Evolutionary conservation across 169 alveolate species (phyloP).

Genomic region (Plasmodium cynomolgi): DNA sequence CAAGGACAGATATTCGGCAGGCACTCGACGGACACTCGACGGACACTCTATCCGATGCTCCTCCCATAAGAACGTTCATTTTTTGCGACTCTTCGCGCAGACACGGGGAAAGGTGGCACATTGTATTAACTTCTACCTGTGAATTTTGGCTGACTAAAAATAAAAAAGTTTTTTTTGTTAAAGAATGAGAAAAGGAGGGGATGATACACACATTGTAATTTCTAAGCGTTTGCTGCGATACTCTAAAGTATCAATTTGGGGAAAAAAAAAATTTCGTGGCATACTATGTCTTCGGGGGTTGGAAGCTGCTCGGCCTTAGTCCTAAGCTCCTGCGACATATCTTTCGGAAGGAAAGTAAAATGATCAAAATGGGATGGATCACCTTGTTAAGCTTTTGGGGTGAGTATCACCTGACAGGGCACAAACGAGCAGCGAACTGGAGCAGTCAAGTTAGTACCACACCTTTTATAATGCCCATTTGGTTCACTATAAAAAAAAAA

Average conservation of each 20-base stretch:
- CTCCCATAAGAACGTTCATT: background rate
- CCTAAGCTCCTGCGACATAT: constrained; percentile 52
- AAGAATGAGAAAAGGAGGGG: background rate
- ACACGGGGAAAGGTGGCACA: background rate
- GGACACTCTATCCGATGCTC: background rate
- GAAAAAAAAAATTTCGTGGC: background rate
- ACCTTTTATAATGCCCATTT: constrained; percentile 67
- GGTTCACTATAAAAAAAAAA: constrained; percentile 17
- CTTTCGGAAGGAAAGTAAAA: constrained; percentile 1
- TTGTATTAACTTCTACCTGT: constrained; percentile 19
- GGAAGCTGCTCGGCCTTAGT: constrained; percentile 28
- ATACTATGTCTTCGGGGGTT: constrained; percentile 46
- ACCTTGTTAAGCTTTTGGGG: background rate
- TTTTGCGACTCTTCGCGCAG: background rate
- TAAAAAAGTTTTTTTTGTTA: background rate
- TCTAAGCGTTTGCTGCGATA: background rate
- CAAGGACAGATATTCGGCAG: background rate
- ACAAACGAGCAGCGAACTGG: background rate
- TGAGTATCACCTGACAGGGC: background rate
- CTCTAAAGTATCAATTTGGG: background rate
- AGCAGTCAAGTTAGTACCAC: background rate
- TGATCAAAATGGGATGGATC: background rate
- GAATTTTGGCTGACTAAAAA: constrained; percentile 42
- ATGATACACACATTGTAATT: background rate
- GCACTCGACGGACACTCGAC: background rate